Conservation (phyloP, 306 rosid genomes). For the Begonia masoniana region DNA sequence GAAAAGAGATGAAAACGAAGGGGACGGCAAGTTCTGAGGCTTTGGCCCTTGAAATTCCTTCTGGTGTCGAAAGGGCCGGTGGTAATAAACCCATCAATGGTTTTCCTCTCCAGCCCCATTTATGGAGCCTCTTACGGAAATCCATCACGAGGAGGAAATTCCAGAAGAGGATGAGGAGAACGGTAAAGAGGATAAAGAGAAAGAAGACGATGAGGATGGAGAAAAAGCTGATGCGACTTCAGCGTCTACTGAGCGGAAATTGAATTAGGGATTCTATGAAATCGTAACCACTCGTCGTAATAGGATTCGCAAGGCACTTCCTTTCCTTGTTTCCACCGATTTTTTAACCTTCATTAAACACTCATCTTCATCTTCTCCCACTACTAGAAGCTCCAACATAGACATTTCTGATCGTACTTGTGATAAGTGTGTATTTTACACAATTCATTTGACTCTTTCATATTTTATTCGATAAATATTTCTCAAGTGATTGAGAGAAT, state of each 20-base stretch:
- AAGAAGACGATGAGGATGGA: constrained; percentile 19
- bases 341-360: too few species aligned
- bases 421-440: too few species aligned
- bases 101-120: constrained; percentile 7
- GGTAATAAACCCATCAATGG: not conserved
- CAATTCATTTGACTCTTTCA: too few species aligned
- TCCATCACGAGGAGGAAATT: constrained; percentile 15
- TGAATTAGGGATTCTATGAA: constrained; percentile 64
- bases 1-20: constrained; percentile 20
- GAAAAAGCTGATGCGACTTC: constrained; percentile 7
- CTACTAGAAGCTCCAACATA: too few species aligned
- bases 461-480: too few species aligned
- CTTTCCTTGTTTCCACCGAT: not conserved
- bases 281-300: constrained; percentile 75
- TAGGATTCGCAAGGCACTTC: constrained; percentile 61
- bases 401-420: too few species aligned
- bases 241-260: constrained; percentile 22
- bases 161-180: constrained; percentile 19
- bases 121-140: not conserved
- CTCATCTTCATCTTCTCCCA: too few species aligned
- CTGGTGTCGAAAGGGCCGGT: constrained; percentile 4
- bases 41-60: constrained; percentile 10
- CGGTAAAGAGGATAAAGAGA: constrained; percentile 12
- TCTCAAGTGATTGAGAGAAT: too few species aligned
- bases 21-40: constrained; percentile 22